Conservation (phyloP, 2,329 filamentous ascomycete species). For the Alternaria sp. region DNA sequence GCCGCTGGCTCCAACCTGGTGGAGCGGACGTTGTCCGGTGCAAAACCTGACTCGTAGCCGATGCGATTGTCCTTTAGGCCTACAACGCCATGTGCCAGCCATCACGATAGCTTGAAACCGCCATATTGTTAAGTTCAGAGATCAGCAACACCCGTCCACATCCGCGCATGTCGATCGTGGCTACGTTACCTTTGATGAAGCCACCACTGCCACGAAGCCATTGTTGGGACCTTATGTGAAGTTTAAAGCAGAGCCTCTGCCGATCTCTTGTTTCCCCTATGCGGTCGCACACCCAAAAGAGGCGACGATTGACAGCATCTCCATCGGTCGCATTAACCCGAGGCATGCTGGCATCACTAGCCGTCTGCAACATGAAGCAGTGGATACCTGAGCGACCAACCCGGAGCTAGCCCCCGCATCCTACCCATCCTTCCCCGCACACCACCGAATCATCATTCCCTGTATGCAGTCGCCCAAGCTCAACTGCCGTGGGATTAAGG, state of each 20-base stretch:
- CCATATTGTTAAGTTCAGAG: background rate
- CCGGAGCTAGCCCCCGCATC: slow-evolving; percentile 3
- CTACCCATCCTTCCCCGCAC: slow-evolving; percentile 20
- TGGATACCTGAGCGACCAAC: background rate
- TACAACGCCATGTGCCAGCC: background rate
- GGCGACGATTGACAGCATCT: background rate
- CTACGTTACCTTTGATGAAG: background rate
- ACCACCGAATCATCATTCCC: slow-evolving; percentile 2
- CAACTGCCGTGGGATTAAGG: slow-evolving; percentile 2
- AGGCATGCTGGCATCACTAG: background rate
- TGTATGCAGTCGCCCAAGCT: background rate
- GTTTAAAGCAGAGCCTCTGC: background rate
- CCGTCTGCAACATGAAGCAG: background rate
- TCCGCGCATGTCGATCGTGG: too few species aligned
- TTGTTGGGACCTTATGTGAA: background rate
- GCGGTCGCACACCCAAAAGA: background rate
- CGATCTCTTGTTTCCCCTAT: background rate
- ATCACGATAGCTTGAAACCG: background rate
- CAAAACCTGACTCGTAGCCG: background rate
- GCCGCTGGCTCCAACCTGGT: background rate
- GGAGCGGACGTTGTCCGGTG: background rate
- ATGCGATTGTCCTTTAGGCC: background rate
- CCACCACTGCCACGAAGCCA: background rate
- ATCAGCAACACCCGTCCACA: background rate
- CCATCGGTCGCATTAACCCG: slow-evolving; percentile 5